Evolutionary conservation across 2,329 filamentous ascomycete genomes (phyloP), one percentile per base, ranked within the genome.

Genomic region (Chaetomiaceae sp.): DNA sequence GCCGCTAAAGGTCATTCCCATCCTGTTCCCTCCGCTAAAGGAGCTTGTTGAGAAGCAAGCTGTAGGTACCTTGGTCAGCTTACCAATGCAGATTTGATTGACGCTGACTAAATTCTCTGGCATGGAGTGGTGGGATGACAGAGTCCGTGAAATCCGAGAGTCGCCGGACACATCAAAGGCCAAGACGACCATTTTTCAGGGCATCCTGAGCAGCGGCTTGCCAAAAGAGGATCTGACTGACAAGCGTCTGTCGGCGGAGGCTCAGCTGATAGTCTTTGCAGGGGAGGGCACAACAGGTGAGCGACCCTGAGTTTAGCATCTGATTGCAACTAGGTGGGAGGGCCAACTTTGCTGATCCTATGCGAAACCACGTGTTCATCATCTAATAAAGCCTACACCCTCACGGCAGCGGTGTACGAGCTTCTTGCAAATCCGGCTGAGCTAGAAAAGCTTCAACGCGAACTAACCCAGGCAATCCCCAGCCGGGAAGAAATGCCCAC

Each of bases 181-280:
- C 12, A 49, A 52, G 30, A 50, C 36, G n/a, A 56, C 60, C 11
- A 60, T 62, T 17, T 60, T 60, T 33, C 54, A 59, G 29, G 54
- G 56, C 30, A 56, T 60, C 12, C 27, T 57, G 29, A 56, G 59
- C 20, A 60, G 57, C 45, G 53, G 57, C 29, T 53, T 64, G 42
- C 60, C 61, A 6, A 41, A 48, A 22, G 57, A 58, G 1, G 61
- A 64, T 27, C 54, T 48, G 27, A 55, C 57, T 0, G 45, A 52
- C n/a, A 42, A 56, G 10, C 55, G 61, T 1, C 48, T 64, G 1
- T 48, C 48, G 11, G 53, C 49, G 33, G 61, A 64, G 49, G 58
- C 58, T 2, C 55, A 58, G 35, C 37, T 62, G 2, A 27, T 63
- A 5, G 43, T 61, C 4, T 56, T 55, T 9, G 60, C 53, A 11